Evolutionary conservation across 129 eudicot species (phyloP), one percentile per base, ranked within the genome.

Genomic region (Centella asiatica): DNA sequence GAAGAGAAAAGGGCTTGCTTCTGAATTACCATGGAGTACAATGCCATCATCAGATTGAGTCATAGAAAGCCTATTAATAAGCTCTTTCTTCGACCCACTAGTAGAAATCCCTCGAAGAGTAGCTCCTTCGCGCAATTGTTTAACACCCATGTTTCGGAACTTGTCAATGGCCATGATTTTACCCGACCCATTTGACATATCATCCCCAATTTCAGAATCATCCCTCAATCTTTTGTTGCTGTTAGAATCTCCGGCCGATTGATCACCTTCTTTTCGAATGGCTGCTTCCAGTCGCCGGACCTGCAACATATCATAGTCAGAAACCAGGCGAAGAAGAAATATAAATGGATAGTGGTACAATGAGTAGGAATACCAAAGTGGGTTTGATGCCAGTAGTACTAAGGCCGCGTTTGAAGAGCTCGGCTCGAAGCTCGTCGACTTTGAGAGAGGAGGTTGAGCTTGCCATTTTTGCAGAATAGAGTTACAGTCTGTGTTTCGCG

Each of bases 281-380:
- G 88, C 92, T 14, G 82, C 52, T n/a, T 90, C 86, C 17, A 90
- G 76, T 39, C 97, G 72, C 75, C 75, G 75, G 40, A 83, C 92
- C 97, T 89, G 69, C 71, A 63, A 51, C 20, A 63, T 13, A 60
- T 70, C 19, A 45, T n/a, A n/a, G 19, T n/a, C 22, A 36, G 1
- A 24, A 6, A 22, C 23, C 3, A 15, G 3, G 14, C 15, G 13
- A 18, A 9, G 48, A 26, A 17, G 29, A 25, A 17, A 25, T 12
- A 4, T 20, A 54, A 14, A 31, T 27, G 52, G 20, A 57, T 9
- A 34, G 24, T 26, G 12, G 20, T 15, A 27, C 36, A 20, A 20
- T 1, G 0, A 46, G 28, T 15, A 27, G 25, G 57, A 18, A 27
- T 45, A 89, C 97, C 92, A 90, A 64, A 9, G 77, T 69, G 52